Percentiles rank a stretch among this genome's conserved stretches.
These are phyloP conservation scores for Samsoniella hepiali DNA, from an alignment of 2,329 filamentous ascomycete genomes.

Conservation along the genomic window DNA sequence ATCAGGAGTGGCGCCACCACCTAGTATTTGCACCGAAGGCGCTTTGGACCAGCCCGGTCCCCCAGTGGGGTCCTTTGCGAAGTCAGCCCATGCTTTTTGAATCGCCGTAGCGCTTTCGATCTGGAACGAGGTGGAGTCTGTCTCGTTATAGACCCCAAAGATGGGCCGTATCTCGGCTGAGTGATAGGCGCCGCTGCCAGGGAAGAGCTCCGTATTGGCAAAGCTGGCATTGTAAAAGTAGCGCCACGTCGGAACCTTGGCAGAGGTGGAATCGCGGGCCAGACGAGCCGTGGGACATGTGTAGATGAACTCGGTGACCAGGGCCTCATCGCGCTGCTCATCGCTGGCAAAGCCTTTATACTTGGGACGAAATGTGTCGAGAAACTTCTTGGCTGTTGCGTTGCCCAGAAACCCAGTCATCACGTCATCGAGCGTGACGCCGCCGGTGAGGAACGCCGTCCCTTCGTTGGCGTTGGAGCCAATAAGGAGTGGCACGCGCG, in stretches of 20 bases:
- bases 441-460: background rate
- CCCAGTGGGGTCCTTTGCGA: constrained; percentile 26
- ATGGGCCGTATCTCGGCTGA: constrained; percentile 43
- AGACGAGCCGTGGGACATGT: constrained; percentile 26
- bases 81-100: constrained; percentile 30
- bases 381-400: background rate
- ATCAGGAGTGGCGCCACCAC: constrained; percentile 23
- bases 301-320: constrained; percentile 25
- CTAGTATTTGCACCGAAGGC: constrained; percentile 26
- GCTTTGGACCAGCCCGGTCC: constrained; percentile 28
- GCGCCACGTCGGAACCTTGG: constrained; percentile 40
- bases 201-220: constrained; percentile 40
- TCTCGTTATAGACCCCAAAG: constrained; percentile 35
- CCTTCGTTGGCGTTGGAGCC: constrained; percentile 17
- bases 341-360: background rate
- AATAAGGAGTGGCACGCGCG: constrained; percentile 16
- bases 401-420: background rate
- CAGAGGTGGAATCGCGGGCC: constrained; percentile 30
- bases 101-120: constrained; percentile 23
- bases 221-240: constrained; percentile 49
- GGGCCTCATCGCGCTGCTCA: constrained; percentile 22
- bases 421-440: background rate
- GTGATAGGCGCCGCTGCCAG: constrained; percentile 43
- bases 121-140: constrained; percentile 25
- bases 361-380: background rate